Percentiles rank a stretch among this genome's conserved stretches.
These are phyloP conservation scores for Aspergillus sclerotiicarbonarius DNA, from an alignment of 495 filamentous ascomycete species.

Conservation along the genomic window DNA sequence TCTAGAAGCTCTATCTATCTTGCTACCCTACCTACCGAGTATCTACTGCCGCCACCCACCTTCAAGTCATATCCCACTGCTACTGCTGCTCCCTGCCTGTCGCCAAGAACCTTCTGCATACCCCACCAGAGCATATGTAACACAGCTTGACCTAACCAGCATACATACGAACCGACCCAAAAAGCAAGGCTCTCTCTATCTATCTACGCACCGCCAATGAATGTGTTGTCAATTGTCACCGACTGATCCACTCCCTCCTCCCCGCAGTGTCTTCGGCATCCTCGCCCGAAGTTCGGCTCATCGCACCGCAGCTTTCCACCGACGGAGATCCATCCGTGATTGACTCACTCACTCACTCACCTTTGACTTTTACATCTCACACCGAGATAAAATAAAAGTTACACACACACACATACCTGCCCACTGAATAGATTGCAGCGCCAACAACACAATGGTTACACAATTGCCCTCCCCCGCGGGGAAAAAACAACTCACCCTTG, in stretches of 20 bases:
- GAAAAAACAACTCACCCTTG: slow-evolving; percentile 13
- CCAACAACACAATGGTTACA: background rate
- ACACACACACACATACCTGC: background rate
- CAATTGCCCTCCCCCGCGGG: background rate
- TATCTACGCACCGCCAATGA: background rate
- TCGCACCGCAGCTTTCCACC: background rate
- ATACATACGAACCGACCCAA: background rate
- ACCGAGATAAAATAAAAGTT: background rate
- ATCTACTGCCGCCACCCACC: too few relatives aligned
- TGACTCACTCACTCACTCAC: background rate
- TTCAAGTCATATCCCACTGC: too few relatives aligned
- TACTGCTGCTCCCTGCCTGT: too few relatives aligned
- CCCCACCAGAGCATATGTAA: background rate
- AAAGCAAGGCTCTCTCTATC: background rate
- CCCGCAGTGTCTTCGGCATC: background rate
- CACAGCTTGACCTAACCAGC: background rate
- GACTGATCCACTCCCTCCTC: background rate
- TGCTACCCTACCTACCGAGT: too few relatives aligned
- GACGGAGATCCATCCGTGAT: background rate
- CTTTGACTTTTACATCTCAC: background rate
- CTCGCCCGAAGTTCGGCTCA: background rate
- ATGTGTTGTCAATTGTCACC: background rate
- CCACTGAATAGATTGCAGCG: background rate
- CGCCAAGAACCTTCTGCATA: background rate
- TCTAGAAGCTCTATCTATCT: too few relatives aligned